These are phyloP conservation scores for Lagenaria siceraria DNA, from an alignment of 306 rosid genomes.

Conservation along the genomic window DNA sequence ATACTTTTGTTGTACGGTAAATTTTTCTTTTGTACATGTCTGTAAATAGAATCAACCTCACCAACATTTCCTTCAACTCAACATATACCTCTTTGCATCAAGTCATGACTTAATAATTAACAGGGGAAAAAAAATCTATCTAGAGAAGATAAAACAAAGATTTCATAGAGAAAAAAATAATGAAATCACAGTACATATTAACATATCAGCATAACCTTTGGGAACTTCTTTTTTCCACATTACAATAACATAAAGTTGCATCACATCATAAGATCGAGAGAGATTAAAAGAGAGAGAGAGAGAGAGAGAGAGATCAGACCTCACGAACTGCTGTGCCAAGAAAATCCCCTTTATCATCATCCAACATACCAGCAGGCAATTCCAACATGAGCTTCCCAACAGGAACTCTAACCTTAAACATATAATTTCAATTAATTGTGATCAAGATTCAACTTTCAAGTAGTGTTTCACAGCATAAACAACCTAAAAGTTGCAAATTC, in stretches of 20 bases:
- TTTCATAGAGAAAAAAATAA: not conserved
- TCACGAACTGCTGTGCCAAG: conserved; percentile 90
- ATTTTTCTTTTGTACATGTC: not conserved
- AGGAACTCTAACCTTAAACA: conserved; percentile 74
- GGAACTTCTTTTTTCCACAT: not conserved
- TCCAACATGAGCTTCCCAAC: conserved; percentile 69
- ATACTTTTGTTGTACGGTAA: not conserved
- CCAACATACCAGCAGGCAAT: conserved; percentile 96
- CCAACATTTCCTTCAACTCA: not conserved
- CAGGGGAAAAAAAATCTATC: too few relatives aligned
- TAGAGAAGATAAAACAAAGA: not conserved
- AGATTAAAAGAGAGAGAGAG: not conserved
- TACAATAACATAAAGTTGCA: not conserved
- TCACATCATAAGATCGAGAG: not conserved
- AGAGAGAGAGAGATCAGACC: conserved; percentile 30
- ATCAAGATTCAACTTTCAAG: not conserved
- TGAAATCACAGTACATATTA: not conserved
- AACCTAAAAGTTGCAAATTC: not conserved
- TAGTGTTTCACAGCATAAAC: not conserved
- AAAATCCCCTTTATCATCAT: conserved; percentile 66
- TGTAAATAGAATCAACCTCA: not conserved
- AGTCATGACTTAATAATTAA: not conserved
- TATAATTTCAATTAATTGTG: conserved; percentile 6
- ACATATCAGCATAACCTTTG: not conserved
- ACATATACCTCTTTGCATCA: not conserved